Conservation (phyloP, 495 filamentous ascomycete species). For the Massariosphaeria phaeospora region DNA sequence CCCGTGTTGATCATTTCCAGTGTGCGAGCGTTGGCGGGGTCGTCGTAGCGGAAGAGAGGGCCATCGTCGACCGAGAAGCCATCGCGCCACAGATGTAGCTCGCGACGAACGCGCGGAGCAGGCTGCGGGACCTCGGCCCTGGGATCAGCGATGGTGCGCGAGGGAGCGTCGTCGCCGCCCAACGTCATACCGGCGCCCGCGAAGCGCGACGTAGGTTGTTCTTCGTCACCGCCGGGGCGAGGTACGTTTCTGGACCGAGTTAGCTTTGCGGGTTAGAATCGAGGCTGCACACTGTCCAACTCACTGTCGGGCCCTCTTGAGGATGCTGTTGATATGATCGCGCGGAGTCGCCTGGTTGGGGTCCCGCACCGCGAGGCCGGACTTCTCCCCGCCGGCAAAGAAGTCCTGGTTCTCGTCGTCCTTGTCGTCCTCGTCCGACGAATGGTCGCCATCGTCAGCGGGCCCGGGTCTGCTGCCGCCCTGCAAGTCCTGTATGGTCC, state of each 20-base stretch:
- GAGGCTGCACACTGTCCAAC: conserved; percentile 15
- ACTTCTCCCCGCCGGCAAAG: conserved; percentile 95
- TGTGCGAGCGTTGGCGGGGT: conserved; percentile 76
- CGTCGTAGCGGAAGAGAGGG: conserved; percentile 80
- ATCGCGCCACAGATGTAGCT: conserved; percentile 86
- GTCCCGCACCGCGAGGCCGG: conserved; percentile 89
- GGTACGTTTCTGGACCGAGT: conserved; percentile 50
- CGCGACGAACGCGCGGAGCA: conserved; percentile 56
- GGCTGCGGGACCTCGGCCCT: conserved; percentile 43
- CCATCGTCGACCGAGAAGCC: conserved; percentile 96
- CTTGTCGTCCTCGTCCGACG: conserved; percentile 56
- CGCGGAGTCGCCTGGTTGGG: conserved; percentile 55
- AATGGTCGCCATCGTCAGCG: conserved; percentile 52
- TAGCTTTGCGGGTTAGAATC: conserved; percentile 6
- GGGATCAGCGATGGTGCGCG: conserved; percentile 64
- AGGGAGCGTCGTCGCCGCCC: conserved; percentile 83
- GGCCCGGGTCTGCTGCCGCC: conserved; percentile 36
- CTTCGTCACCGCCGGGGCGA: conserved; percentile 55
- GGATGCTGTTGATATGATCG: conserved; percentile 70
- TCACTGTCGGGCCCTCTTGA: conserved; percentile 77
- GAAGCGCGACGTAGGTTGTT: conserved; percentile 57
- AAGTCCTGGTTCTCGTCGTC: conserved; percentile 69
- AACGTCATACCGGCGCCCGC: conserved; percentile 78
- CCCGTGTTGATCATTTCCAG: conserved; percentile 81
- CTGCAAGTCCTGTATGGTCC: conserved; percentile 55